These are phyloP conservation scores for Phytophthora tubulina DNA, from an alignment of 352 stramenopile species.

Conservation along the genomic window DNA sequence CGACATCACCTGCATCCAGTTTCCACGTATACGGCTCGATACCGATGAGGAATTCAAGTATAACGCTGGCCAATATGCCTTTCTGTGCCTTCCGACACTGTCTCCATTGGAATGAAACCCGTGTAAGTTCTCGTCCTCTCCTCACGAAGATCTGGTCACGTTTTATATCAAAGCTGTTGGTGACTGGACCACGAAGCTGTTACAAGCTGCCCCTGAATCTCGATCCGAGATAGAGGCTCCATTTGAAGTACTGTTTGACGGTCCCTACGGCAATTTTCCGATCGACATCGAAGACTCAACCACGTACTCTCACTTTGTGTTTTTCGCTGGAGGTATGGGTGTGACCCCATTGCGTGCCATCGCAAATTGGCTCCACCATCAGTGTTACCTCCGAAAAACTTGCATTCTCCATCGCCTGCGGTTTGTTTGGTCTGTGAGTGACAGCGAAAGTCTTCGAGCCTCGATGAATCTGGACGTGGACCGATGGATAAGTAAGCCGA, in stretches of 20 bases:
- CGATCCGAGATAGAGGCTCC: conserved; percentile 5
- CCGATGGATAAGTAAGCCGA: conserved; percentile 17
- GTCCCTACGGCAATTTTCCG: conserved; percentile 53
- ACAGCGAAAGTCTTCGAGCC: conserved; percentile 48
- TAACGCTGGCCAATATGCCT: conserved; percentile 70
- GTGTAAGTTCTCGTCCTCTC: conserved; percentile 84
- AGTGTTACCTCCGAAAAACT: conserved; percentile 20
- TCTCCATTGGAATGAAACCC: conserved; percentile 81
- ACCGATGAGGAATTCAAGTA: conserved; percentile 47
- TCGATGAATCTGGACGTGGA: conserved; percentile 16
- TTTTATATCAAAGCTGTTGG: conserved; percentile 66
- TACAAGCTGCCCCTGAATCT: conserved; percentile 26
- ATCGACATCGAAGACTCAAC: conserved; percentile 49
- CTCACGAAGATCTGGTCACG: conserved; percentile 58
- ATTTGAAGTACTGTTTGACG: conserved; percentile 53
- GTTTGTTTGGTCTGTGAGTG: conserved; percentile 55
- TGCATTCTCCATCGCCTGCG: conserved; percentile 40
- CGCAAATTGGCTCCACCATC: conserved; percentile 45
- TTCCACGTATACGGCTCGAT: conserved; percentile 42
- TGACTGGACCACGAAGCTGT: conserved; percentile 68
- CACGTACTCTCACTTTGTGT: conserved; percentile 55
- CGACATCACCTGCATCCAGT: conserved; percentile 51
- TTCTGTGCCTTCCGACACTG: conserved; percentile 76
- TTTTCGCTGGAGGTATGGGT: conserved; percentile 56
- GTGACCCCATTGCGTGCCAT: conserved; percentile 49